phyloP scores from a whole-genome alignment of 495 filamentous ascomycete species.

The Penicillium silybi region DNA sequence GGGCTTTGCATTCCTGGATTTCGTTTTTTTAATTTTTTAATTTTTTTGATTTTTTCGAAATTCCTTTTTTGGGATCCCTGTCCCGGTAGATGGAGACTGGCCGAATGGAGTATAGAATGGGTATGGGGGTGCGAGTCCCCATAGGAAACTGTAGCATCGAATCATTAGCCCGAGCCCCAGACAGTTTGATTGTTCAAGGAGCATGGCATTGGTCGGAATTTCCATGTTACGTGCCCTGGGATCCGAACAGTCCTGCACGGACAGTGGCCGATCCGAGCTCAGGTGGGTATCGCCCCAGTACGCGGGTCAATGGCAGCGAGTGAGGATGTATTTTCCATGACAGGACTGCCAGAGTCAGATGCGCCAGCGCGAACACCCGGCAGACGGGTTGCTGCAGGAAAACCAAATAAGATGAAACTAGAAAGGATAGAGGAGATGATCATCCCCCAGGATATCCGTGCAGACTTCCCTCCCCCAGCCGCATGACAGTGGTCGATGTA shows the following conservation, averaged over 20 bases:
- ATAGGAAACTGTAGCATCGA: slow-evolving; percentile 29
- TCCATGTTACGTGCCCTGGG: slow-evolving; percentile 33
- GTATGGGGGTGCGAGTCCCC: slow-evolving; percentile 6
- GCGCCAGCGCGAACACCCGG: slow-evolving; percentile 37
- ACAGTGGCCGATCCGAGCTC: slow-evolving; percentile 17
- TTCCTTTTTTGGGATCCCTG: slow-evolving; percentile 12
- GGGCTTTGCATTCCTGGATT: neutral
- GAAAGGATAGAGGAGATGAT: slow-evolving; percentile 35
- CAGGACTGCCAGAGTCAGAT: slow-evolving; percentile 35
- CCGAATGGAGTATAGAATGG: neutral
- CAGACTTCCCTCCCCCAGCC: slow-evolving; percentile 31
- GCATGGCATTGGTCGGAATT: slow-evolving; percentile 29
- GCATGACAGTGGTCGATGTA: slow-evolving; percentile 37
- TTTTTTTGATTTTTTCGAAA: slow-evolving; percentile 1
- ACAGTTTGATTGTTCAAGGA: slow-evolving; percentile 30
- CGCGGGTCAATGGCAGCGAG: neutral
- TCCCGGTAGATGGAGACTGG: slow-evolving; percentile 5
- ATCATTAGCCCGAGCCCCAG: slow-evolving; percentile 18
- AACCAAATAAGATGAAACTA: slow-evolving; percentile 42
- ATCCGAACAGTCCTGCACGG: slow-evolving; percentile 30
- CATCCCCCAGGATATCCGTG: slow-evolving; percentile 34
- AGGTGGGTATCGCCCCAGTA: slow-evolving; percentile 11
- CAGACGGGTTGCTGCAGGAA: slow-evolving; percentile 38
- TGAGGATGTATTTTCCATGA: slow-evolving; percentile 29
- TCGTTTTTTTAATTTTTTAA: neutral